Evolutionary conservation across 2,329 filamentous ascomycete species (phyloP), one percentile per base, ranked within the genome.

Genomic region (Pyrenophora teres): DNA sequence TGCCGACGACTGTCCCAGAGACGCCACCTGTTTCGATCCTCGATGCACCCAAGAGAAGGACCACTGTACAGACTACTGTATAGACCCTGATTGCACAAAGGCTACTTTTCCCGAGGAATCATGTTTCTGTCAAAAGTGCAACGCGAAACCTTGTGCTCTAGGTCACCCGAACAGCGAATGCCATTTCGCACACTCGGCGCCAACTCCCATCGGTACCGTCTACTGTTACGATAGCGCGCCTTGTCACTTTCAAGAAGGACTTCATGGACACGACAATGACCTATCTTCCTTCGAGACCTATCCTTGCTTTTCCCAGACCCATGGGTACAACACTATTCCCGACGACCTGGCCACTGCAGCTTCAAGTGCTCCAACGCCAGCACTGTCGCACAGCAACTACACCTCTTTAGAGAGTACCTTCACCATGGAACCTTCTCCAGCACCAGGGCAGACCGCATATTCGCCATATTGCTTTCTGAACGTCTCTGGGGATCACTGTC

Each of bases 11-110:
- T 73, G 71, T 45, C 56, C 60, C 2, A 47, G 60, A 13, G 62
- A 68, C 15, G 68, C 72, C 41, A 60, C 62, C 21, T 75, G 73
- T 56, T 73, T 63, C 47, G 72, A 76, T 50, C 72, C 73, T 23
- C 63, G 70, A 45, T 76, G 67, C 46, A 57, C 61, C 9, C 62
- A 67, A 42, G 60, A 54, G 36, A 55, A 66, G 15, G 50, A 51
- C n/a, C 54, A 65, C 19, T 74, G 70, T 44, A 40, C 59, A 32
- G 68, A 72, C 35, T 52, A 63, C 16, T 74, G 71, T 56, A 60
- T 65, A 32, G 69, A 74, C 32, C 67, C 67, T 6, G 67, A 72
- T 19, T 74, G 72, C 47, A 68, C 64, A 21, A 70, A 73, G 45
- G 30, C 57, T 23, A 56, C 69, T 13, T 71, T 57, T 51, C 64